These are phyloP conservation scores for Chytriomyces hyalinus DNA, from an alignment of 192 early-diverging fungal genomes.

Conservation along the genomic window DNA sequence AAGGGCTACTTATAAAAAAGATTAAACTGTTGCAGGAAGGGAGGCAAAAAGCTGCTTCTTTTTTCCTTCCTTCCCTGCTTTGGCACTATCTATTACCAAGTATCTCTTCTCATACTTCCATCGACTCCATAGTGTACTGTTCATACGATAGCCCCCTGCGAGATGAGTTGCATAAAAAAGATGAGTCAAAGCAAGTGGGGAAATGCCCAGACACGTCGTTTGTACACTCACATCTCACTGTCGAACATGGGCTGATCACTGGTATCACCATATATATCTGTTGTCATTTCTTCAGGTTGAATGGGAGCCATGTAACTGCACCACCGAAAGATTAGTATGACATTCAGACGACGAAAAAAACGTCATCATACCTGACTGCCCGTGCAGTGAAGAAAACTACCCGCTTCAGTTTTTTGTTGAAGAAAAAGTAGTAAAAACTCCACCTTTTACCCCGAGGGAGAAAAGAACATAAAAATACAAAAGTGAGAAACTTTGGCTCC, in stretches of 20 bases:
- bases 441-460: conserved; percentile 59
- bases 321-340: neutral
- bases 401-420: conserved; percentile 87
- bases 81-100: neutral
- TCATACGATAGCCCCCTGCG: conserved; percentile 58
- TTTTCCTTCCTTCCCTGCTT: neutral
- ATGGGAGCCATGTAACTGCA: conserved; percentile 41
- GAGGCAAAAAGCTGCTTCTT: no score
- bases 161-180: neutral
- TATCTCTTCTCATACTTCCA: conserved; percentile 56
- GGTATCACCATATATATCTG: conserved; percentile 46
- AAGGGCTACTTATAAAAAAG: no score
- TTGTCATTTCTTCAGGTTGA: conserved; percentile 60
- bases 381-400: conserved; percentile 91
- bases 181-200: neutral
- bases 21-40: no score
- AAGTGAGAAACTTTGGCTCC: neutral
- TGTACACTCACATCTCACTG: conserved; percentile 19
- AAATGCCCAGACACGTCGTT: conserved; percentile 7
- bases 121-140: conserved; percentile 70
- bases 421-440: conserved; percentile 98
- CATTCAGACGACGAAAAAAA: neutral
- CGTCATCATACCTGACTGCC: conserved; percentile 79
- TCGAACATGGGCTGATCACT: conserved; percentile 42
- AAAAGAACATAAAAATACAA: conserved; percentile 1